phyloP scores from a whole-genome alignment of 768 basidiomycete genomes.

The Lyophyllum decastes region DNA sequence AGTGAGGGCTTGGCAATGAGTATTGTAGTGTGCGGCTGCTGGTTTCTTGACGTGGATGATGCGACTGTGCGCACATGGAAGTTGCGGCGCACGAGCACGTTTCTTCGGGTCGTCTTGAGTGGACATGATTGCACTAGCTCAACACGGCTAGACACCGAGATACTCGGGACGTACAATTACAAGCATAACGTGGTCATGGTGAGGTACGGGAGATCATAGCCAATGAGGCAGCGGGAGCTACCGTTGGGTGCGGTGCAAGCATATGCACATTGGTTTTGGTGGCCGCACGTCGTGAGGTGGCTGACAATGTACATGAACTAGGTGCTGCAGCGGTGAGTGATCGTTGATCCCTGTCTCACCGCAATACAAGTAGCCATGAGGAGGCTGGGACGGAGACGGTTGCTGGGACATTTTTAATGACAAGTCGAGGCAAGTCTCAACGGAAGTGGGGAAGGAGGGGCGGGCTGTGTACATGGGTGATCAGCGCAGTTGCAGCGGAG shows the following conservation, averaged over 20 bases:
- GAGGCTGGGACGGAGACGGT: background rate
- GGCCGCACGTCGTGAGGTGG: background rate
- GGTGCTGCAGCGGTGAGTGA: background rate
- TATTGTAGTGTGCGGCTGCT: too few relatives aligned
- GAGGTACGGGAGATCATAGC: too few relatives aligned
- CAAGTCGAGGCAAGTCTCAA: background rate
- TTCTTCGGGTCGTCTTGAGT: too few relatives aligned
- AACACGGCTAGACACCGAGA: too few relatives aligned
- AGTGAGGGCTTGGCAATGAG: too few relatives aligned
- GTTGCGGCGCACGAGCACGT: too few relatives aligned
- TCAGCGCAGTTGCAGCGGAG: background rate
- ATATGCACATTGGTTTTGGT: background rate
- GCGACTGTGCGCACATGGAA: too few relatives aligned
- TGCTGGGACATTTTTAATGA: background rate
- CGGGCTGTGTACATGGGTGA: background rate
- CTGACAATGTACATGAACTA: background rate
- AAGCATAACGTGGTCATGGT: too few relatives aligned
- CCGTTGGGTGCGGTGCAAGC: background rate
- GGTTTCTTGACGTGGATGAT: too few relatives aligned
- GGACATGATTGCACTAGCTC: too few relatives aligned
- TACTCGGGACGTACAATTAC: too few relatives aligned
- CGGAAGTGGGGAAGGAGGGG: background rate
- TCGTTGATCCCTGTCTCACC: background rate
- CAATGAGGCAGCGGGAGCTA: background rate
- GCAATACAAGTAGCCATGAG: background rate